These are phyloP conservation scores for Diaporthe capsici DNA, from an alignment of 2,329 filamentous ascomycete species.

Conservation along the genomic window DNA sequence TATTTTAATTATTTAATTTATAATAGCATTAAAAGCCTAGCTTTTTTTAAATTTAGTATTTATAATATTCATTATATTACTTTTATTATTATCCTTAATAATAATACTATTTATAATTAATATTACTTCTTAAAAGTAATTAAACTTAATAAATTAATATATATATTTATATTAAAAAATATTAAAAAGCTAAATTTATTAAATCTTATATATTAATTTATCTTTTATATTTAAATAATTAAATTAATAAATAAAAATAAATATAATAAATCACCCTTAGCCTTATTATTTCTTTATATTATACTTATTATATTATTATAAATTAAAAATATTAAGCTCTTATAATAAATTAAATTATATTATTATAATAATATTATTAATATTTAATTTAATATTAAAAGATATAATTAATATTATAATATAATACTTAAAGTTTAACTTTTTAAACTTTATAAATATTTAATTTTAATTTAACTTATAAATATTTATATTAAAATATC, in stretches of 20 bases:
- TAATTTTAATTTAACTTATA: background rate
- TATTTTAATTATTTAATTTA: background rate
- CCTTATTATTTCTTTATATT: background rate
- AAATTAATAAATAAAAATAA: background rate
- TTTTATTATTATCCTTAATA: too few species aligned
- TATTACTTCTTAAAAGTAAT: too few species aligned
- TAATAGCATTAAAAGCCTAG: too few species aligned
- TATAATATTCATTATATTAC: too few species aligned
- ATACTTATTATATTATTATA: background rate
- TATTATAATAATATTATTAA: background rate
- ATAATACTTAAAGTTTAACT: background rate
- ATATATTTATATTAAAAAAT: too few species aligned
- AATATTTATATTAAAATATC: background rate
- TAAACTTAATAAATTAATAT: too few species aligned
- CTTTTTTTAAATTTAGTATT: too few species aligned
- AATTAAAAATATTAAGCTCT: background rate
- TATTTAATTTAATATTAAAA: background rate
- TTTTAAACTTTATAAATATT: background rate
- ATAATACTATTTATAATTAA: too few species aligned
- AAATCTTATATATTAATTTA: background rate
- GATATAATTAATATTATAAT: background rate
- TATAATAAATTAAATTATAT: background rate
- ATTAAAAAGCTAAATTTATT: background rate
- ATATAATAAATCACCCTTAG: background rate
- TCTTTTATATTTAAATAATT: background rate